Evolutionary conservation across 2,329 filamentous ascomycete species (phyloP), one percentile per base, ranked within the genome.

Genomic region (Fusarium humuli): DNA sequence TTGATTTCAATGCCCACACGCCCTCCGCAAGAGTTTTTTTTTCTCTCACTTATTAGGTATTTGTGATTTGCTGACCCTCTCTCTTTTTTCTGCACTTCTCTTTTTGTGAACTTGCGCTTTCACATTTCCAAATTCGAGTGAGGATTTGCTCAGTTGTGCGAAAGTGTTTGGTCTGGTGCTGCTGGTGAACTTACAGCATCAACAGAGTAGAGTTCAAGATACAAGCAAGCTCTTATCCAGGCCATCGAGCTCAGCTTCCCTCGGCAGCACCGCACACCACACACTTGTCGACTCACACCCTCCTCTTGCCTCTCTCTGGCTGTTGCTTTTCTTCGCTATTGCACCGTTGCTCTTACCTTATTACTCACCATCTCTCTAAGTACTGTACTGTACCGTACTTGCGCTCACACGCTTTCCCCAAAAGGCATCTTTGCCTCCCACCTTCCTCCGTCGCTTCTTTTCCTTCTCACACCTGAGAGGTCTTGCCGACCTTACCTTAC

Each of bases 341-440:
- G 59, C 65, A 67, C 68, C 63, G 52, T 65, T 72, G 57, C 65
- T 69, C 60, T 69, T 63, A 69, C 70, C 58, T 65, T 63, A 71
- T 73, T 74, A 71, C 73, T 74, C 71, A 64, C 49, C 49, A 41
- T 37, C 34, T 37, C 34, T 37, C 18, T n/a, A 37, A 37, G 34
- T 37, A 37, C 18, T 37, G 18, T 37, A 37, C 34, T 37, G 34
- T 37, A 34, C 16, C 32, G 32, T 64, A 60, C 61, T 56, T 57
- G 61, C 68, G 59, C 63, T 64, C 61, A 67, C 71, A 65, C 72
- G 65, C 73, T 64, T 71, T 75, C 64, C 69, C 73, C 71, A 64
- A 75, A 66, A 75, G 63, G 62, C 64, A 70, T 73, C 63, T 67
- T 73, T 75, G 73, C 73, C 73, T 75, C 73, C 73, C 73, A 74